phyloP scores from a whole-genome alignment of 139 green algal species.

The Choricystis sp. region DNA sequence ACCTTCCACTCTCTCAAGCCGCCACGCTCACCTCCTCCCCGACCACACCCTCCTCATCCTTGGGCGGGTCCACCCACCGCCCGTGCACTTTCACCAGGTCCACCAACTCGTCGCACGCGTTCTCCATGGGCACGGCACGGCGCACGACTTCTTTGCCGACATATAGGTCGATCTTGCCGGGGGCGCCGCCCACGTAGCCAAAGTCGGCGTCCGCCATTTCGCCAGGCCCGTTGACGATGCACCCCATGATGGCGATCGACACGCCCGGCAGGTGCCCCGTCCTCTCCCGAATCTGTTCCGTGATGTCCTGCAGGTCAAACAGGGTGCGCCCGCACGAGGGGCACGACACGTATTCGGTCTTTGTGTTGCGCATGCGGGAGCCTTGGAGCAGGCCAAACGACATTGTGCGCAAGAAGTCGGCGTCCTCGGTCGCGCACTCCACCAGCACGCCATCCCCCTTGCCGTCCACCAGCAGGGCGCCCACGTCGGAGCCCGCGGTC shows the following conservation, averaged over 20 bases:
- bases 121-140: conserved; percentile 65
- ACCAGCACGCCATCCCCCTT: conserved; percentile 87
- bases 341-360: conserved; percentile 98
- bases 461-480: conserved; percentile 84
- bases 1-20: conserved; percentile 5
- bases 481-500: conserved; percentile 51
- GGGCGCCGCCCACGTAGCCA: conserved; percentile 73
- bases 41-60: conserved; percentile 45
- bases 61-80: conserved; percentile 51
- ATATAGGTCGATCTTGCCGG: conserved; percentile 97
- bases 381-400: conserved; percentile 94
- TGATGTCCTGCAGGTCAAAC: conserved; percentile 98
- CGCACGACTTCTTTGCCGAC: conserved; percentile 97
- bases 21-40: conserved; percentile 10
- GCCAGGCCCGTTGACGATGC: conserved; percentile 96
- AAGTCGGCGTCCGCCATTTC: conserved; percentile 99
- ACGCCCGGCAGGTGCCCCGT: conserved; percentile 93
- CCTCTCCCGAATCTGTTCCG: conserved; percentile 72
- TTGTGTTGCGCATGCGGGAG: conserved; percentile 93
- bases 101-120: conserved; percentile 75
- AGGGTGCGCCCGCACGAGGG: conserved; percentile 93
- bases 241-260: conserved; percentile 97
- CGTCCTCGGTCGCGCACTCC: conserved; percentile 48
- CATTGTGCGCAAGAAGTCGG: conserved; percentile 78
- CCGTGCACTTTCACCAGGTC: conserved; percentile 83